Percentiles rank a stretch among this genome's conserved stretches.
These are phyloP conservation scores for Talaromyces sp. DNA, from an alignment of 2,329 filamentous ascomycete genomes.

Conservation along the genomic window DNA sequence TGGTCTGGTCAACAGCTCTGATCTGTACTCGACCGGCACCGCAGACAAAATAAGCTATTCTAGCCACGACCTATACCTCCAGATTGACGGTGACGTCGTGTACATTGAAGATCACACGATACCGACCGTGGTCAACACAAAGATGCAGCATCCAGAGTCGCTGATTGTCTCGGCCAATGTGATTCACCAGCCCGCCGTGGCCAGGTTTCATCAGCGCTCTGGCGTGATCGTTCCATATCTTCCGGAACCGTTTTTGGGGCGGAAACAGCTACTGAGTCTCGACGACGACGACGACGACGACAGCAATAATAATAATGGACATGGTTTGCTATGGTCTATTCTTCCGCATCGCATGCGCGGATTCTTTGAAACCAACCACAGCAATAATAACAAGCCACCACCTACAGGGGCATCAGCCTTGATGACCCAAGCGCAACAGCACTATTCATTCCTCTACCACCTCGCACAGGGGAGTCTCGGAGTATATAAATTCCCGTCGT, in stretches of 20 bases:
- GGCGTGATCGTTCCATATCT: slow-evolving; percentile 48
- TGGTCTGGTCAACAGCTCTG: slow-evolving; percentile 22
- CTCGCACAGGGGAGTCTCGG: slow-evolving; percentile 43
- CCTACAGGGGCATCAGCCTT: slow-evolving; percentile 43
- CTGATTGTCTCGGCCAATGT: slow-evolving; percentile 53
- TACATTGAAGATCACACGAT: slow-evolving; percentile 44
- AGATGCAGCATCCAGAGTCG: slow-evolving; percentile 46
- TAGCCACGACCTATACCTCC: slow-evolving; percentile 32
- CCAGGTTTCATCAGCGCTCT: slow-evolving; percentile 51
- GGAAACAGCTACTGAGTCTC: background rate
- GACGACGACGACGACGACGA: background rate
- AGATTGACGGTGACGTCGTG: slow-evolving; percentile 40
- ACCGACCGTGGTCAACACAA: slow-evolving; percentile 49
- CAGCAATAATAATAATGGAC: background rate
- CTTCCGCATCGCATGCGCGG: slow-evolving; percentile 30
- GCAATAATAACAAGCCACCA: background rate
- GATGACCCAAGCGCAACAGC: slow-evolving; percentile 41
- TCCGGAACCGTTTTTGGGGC: slow-evolving; percentile 11
- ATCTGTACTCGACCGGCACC: slow-evolving; percentile 20
- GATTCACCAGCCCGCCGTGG: slow-evolving; percentile 51
- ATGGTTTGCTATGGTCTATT: slow-evolving; percentile 26
- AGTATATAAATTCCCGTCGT: slow-evolving; percentile 44
- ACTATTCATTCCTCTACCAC: slow-evolving; percentile 45
- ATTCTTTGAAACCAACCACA: background rate
- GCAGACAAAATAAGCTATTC: slow-evolving; percentile 14